These are phyloP conservation scores for Cladorrhinum samala DNA, from an alignment of 495 filamentous ascomycete genomes.

Conservation along the genomic window DNA sequence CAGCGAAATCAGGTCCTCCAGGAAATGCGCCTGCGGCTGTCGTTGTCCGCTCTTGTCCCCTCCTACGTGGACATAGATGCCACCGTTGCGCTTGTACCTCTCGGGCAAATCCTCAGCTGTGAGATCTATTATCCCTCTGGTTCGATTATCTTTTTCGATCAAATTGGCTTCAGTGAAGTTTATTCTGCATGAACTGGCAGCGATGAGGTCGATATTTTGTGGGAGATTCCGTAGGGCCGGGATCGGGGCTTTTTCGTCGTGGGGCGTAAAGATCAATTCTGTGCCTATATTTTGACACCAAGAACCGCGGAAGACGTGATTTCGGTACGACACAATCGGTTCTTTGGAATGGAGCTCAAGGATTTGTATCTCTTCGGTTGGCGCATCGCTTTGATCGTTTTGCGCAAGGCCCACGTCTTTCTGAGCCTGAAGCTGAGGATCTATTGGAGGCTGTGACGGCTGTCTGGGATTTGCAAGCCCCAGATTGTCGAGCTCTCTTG, in stretches of 20 bases:
- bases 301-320: conserved; percentile 63
- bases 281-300: conserved; percentile 79
- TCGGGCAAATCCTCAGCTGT: conserved; percentile 23
- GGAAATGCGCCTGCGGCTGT: conserved; percentile 39
- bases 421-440: conserved; percentile 8
- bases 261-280: conserved; percentile 62
- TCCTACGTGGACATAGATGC: conserved; percentile 30
- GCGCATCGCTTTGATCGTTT: background rate
- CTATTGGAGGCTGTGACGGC: conserved; percentile 11
- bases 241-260: conserved; percentile 34
- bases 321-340: conserved; percentile 69
- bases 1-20: conserved; percentile 40
- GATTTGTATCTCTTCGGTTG: conserved; percentile 57
- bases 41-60: conserved; percentile 31
- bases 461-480: conserved; percentile 10
- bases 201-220: conserved; percentile 55
- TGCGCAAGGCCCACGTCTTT: too few relatives aligned
- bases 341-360: conserved; percentile 66
- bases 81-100: conserved; percentile 26
- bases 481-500: conserved; percentile 23
- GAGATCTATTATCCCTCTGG: conserved; percentile 1
- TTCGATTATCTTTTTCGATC: background rate
- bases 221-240: conserved; percentile 38
- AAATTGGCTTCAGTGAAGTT: conserved; percentile 31
- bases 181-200: conserved; percentile 48